Conservation (phyloP, 176 grass and related monocot genomes). For the Carex myosuroides region DNA sequence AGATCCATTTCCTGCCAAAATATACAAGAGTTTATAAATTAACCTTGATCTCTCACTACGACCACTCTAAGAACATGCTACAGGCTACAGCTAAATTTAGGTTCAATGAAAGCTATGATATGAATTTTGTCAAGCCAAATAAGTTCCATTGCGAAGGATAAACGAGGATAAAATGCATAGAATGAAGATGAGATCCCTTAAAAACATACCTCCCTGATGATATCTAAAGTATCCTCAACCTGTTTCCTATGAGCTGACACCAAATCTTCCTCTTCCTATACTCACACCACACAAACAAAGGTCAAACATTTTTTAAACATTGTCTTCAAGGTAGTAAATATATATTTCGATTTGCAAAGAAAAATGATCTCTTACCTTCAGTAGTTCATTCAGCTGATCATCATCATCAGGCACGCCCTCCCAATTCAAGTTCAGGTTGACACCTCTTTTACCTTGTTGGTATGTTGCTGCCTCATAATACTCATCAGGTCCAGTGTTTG, state of each 20-base stretch:
- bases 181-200: not conserved
- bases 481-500: slow-evolving; percentile 32
- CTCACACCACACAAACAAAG: slow-evolving; percentile 2
- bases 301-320: slow-evolving; percentile 11
- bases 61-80: not conserved
- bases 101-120: not conserved
- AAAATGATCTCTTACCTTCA: slow-evolving; percentile 46
- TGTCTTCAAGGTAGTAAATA: slow-evolving; percentile 1
- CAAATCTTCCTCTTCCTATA: slow-evolving; percentile 89
- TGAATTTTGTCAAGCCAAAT: not conserved
- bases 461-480: slow-evolving; percentile 40
- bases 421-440: not conserved
- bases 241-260: slow-evolving; percentile 84
- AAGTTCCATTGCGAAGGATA: not conserved
- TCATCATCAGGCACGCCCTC: slow-evolving; percentile 43
- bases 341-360: slow-evolving; percentile 5
- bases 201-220: slow-evolving; percentile 60
- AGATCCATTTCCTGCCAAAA: slow-evolving; percentile 79
- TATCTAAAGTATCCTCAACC: slow-evolving; percentile 82
- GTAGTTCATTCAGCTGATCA: slow-evolving; percentile 57
- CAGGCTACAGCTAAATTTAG: not conserved
- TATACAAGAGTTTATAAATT: slow-evolving; percentile 23
- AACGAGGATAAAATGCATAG: not conserved
- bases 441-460: slow-evolving; percentile 34
- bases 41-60: not conserved